These are phyloP conservation scores for Mycena kentingensis DNA, from an alignment of 768 basidiomycete species.

Conservation along the genomic window DNA sequence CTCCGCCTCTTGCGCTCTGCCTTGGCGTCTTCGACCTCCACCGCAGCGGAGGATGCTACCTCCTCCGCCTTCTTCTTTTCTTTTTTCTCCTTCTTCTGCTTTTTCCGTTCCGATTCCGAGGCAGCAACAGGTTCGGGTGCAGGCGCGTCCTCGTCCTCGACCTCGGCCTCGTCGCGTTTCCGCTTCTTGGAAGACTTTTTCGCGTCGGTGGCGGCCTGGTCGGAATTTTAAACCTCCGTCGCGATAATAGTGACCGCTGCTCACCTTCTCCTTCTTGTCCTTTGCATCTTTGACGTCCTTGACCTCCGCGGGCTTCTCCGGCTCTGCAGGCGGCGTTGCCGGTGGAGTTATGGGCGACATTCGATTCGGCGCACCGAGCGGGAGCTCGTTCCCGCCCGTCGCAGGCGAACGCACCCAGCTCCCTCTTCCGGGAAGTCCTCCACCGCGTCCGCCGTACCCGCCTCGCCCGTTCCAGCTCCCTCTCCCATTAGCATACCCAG, in stretches of 20 bases:
- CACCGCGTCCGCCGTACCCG: slow-evolving; percentile 26
- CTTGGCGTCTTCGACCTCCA: slow-evolving; percentile 22
- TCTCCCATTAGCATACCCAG: slow-evolving; percentile 27
- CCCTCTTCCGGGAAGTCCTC: slow-evolving; percentile 8
- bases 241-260: too few species aligned
- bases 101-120: slow-evolving; percentile 26
- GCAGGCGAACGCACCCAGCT: slow-evolving; percentile 28
- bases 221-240: slow-evolving; percentile 3
- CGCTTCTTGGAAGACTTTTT: slow-evolving; percentile 35
- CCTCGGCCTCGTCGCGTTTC: slow-evolving; percentile 27
- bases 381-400: slow-evolving; percentile 73
- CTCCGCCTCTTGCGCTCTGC: slow-evolving; percentile 36
- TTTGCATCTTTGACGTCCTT: slow-evolving; percentile 31
- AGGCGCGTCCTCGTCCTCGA: slow-evolving; percentile 1
- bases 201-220: neutral
- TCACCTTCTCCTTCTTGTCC: slow-evolving; percentile 14
- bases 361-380: slow-evolving; percentile 62
- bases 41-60: slow-evolving; percentile 17
- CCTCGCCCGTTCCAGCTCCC: slow-evolving; percentile 37
- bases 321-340: slow-evolving; percentile 11
- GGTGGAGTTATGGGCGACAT: slow-evolving; percentile 35
- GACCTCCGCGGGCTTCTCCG: slow-evolving; percentile 8
- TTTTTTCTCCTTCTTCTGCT: slow-evolving; percentile 32
- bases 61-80: slow-evolving; percentile 6
- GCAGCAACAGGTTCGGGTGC: slow-evolving; percentile 8